Percentiles rank a stretch among this genome's conserved stretches.
Evolutionary conservation across 2,329 filamentous ascomycete genomes (phyloP).

Genomic region (Pseudocercospora musae): DNA sequence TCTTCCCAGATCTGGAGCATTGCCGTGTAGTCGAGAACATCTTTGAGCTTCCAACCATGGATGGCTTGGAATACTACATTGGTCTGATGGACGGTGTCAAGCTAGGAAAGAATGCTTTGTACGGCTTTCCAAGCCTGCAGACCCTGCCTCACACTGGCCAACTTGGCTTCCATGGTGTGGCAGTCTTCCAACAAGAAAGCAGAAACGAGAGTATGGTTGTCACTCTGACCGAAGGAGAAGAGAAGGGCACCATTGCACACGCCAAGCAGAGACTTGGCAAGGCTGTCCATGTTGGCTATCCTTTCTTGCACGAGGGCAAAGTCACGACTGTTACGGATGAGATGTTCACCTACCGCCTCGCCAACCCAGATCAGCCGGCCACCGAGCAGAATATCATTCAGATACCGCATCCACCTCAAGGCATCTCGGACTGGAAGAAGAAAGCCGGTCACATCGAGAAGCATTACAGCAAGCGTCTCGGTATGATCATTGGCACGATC

Average conservation of each 20-base stretch:
- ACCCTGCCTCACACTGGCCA: constrained; percentile 79
- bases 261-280: constrained; percentile 80
- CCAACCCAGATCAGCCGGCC: constrained; percentile 47
- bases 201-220: constrained; percentile 95
- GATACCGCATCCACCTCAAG: constrained; percentile 67
- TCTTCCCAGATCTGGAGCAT: constrained; percentile 83
- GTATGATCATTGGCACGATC: constrained; percentile 79
- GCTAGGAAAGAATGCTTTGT: constrained; percentile 76
- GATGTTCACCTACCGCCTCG: constrained; percentile 79
- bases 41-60: constrained; percentile 88
- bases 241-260: constrained; percentile 64
- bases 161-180: constrained; percentile 84
- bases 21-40: constrained; percentile 95
- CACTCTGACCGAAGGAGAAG: constrained; percentile 72
- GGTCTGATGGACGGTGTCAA: constrained; percentile 82
- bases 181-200: constrained; percentile 92
- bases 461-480: constrained; percentile 85
- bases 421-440: constrained; percentile 79
- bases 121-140: constrained; percentile 88
- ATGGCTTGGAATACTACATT: constrained; percentile 79
- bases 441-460: constrained; percentile 81
- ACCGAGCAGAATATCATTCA: constrained; percentile 55
- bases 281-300: constrained; percentile 87
- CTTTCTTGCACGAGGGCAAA: constrained; percentile 91
- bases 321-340: constrained; percentile 88